Evolutionary conservation across 495 filamentous ascomycete genomes (phyloP), one percentile per base, ranked within the genome.

Genomic region (Penicillium bialowiezense): DNA sequence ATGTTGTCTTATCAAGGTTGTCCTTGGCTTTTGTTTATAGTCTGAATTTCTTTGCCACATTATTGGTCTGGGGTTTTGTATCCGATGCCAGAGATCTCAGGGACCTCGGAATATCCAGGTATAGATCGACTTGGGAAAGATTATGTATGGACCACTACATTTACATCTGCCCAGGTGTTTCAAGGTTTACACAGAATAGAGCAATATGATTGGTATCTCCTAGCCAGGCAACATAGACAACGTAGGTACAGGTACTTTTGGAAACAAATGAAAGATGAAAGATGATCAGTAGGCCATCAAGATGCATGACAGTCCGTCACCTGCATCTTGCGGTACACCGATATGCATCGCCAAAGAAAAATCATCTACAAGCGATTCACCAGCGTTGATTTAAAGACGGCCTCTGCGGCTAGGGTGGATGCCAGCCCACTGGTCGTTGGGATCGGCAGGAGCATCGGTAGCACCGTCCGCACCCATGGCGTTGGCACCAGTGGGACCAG

Each of bases 381-480:
- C 37, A 13, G 21, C 8, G n/a, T 17, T 24, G 31, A 17, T 68
- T 33, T 54, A 60, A 59, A 87, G 71, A 41, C 68, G 67, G n/a
- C 52, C 61, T 58, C 77, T 69, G 20, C 83, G 72, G 58, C 82
- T 85, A 2, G 83, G 83, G 63, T 86, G 83, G 10, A 86, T 64
- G 38, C 70, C 69, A 31, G 71, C 70, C 51, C 43, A 74, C 44
- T 71, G 63, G 12, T 73, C 65, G 13, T 32, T 32, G 12, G 29
- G 29, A 10, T 47, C 57, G 5, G 50, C 47, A 34, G 61, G 60
- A 35, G 29, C 5, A 10, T 47, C 57, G 5, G 50, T 46, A 34
- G 61, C 62, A 35, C 68, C 64, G 14, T 58, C 53, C 13, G 32
- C 15, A 21, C 39, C 47, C 44, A 56, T 58, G 26, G 57, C 48